Conservation (phyloP, 768 basidiomycete species). For the Suillus decipiens region DNA sequence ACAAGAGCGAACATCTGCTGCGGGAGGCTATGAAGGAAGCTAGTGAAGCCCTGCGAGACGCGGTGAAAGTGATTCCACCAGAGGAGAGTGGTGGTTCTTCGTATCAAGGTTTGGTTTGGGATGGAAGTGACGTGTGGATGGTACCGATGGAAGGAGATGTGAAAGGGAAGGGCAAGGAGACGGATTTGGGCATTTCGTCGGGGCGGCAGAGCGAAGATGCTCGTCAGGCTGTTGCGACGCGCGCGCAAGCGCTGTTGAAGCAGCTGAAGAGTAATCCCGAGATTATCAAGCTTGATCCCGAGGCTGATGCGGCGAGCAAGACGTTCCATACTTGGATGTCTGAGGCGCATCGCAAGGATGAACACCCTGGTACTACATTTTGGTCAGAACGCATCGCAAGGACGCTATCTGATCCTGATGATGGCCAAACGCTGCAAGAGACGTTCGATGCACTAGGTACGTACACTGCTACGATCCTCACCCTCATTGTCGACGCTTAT, state of each 20-base stretch:
- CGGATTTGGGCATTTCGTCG: constrained; percentile 28
- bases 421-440: constrained; percentile 53
- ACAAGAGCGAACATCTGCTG: constrained; percentile 66
- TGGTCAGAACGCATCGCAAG: constrained; percentile 57
- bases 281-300: constrained; percentile 77
- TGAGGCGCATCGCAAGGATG: constrained; percentile 55
- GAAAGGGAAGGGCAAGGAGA: constrained; percentile 42
- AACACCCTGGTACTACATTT: constrained; percentile 42
- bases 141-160: constrained; percentile 44
- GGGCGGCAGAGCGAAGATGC: constrained; percentile 38
- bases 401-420: constrained; percentile 50
- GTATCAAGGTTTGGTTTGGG: constrained; percentile 62
- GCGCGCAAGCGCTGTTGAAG: constrained; percentile 76
- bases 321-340: constrained; percentile 65
- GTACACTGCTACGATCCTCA: constrained; percentile 20
- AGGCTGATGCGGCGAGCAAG: constrained; percentile 56
- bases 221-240: constrained; percentile 62
- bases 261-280: constrained; percentile 74
- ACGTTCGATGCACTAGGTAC: constrained; percentile 63
- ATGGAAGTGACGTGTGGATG: constrained; percentile 87
- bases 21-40: constrained; percentile 78
- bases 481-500: neutral
- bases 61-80: constrained; percentile 91
- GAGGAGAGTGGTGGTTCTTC: constrained; percentile 44
- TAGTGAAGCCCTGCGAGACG: constrained; percentile 80